phyloP scores from a whole-genome alignment of 352 stramenopile species.

The Pythium pyrilobum region DNA sequence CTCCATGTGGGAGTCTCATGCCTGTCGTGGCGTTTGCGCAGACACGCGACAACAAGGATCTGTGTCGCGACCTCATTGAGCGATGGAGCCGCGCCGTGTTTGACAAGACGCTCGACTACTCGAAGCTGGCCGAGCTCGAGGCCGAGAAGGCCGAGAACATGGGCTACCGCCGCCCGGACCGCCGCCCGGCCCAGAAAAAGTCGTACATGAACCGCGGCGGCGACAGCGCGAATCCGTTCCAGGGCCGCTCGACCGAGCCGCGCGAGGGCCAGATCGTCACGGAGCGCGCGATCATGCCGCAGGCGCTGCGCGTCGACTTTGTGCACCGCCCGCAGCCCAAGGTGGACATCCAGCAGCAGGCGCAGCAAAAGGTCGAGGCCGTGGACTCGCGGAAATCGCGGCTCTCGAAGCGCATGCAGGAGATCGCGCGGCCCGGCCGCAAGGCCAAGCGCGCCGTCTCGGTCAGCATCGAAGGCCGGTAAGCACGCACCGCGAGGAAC shows the following conservation, averaged over 20 bases:
- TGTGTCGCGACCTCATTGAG: slow-evolving; percentile 80
- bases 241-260: slow-evolving; percentile 18
- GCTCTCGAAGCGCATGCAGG: slow-evolving; percentile 83
- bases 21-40: slow-evolving; percentile 9
- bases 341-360: slow-evolving; percentile 57
- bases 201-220: slow-evolving; percentile 12
- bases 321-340: slow-evolving; percentile 79
- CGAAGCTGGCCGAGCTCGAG: slow-evolving; percentile 79
- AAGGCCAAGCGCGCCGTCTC: slow-evolving; percentile 70
- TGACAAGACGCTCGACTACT: slow-evolving; percentile 86
- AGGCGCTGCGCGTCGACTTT: slow-evolving; percentile 80
- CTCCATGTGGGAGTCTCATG: too few relatives aligned
- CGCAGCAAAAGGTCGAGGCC: slow-evolving; percentile 52
- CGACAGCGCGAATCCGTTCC: slow-evolving; percentile 51
- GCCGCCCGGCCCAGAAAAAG: slow-evolving; percentile 7
- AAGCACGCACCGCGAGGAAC: slow-evolving; percentile 22
- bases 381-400: slow-evolving; percentile 75
- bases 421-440: slow-evolving; percentile 72
- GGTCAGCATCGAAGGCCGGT: slow-evolving; percentile 82
- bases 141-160: slow-evolving; percentile 82
- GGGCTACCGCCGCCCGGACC: slow-evolving; percentile 56
- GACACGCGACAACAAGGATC: slow-evolving; percentile 83
- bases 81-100: slow-evolving; percentile 86
- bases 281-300: slow-evolving; percentile 62
- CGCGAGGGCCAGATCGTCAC: slow-evolving; percentile 33